Percentiles rank a stretch among this genome's conserved stretches.
Evolutionary conservation across 225 moss, liverwort and hornwort species (phyloP).

Genomic region (Polytrichum commune): DNA sequence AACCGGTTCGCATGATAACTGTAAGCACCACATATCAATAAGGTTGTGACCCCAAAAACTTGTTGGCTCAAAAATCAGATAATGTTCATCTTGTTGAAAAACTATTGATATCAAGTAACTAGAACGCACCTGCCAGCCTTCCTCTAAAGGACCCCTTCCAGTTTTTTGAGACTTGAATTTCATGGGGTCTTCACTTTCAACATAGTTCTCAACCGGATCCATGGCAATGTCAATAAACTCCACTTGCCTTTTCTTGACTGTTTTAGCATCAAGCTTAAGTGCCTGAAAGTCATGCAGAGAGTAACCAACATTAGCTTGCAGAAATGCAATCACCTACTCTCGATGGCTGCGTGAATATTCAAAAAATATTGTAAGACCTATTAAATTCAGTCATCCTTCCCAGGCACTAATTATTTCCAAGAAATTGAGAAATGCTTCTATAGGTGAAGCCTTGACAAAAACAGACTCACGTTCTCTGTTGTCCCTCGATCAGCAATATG

Average conservation of each 20-base stretch:
- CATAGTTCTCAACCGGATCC: slow-evolving; percentile 86
- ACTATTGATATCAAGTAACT: neutral
- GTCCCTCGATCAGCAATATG: slow-evolving; percentile 71
- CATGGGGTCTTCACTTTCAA: slow-evolving; percentile 83
- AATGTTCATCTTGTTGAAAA: too few species aligned
- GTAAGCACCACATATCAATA: slow-evolving; percentile 19
- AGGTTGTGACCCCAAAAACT: slow-evolving; percentile 7
- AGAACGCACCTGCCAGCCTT: slow-evolving; percentile 64
- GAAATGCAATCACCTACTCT: too few species aligned
- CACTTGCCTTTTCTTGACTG: slow-evolving; percentile 89
- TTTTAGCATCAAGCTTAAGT: slow-evolving; percentile 74
- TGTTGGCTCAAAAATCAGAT: neutral
- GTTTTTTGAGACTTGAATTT: slow-evolving; percentile 78
- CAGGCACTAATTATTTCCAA: too few species aligned
- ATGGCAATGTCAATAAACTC: slow-evolving; percentile 93
- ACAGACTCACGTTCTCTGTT: slow-evolving; percentile 51
- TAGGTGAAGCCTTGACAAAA: neutral
- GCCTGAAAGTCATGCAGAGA: slow-evolving; percentile 34
- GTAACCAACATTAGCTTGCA: too few species aligned
- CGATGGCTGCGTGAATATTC: slow-evolving; percentile 8
- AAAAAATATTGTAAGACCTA: too few species aligned
- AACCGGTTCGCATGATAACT: slow-evolving; percentile 76
- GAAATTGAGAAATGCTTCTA: slow-evolving; percentile 1
- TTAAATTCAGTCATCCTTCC: too few species aligned
- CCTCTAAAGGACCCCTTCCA: slow-evolving; percentile 74